Evolutionary conservation across 2,329 filamentous ascomycete genomes (phyloP), one percentile per base, ranked within the genome.

Genomic region (Madurella mycetomatis): DNA sequence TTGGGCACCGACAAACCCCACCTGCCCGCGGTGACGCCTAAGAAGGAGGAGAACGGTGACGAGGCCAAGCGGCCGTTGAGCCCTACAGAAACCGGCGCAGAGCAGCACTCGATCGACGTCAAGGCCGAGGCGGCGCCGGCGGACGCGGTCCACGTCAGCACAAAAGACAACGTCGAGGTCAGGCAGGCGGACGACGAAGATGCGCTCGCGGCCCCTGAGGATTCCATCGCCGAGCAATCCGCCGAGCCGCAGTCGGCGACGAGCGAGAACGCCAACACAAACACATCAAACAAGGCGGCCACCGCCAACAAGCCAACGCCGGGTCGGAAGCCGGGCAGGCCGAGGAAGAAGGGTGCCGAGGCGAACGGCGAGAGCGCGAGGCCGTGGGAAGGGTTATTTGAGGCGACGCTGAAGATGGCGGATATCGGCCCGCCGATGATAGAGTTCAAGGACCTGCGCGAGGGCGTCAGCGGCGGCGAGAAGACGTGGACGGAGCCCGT

Each of bases 401-500:
- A 79, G 47, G 81, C 76, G 3, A 70, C 66, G 2, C 69, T 83
- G 19, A 70, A 72, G 57, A 75, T 78, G 63, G 74, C 67, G 70
- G 3, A 75, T 17, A 49, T 53, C 2, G 61, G 73, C 3, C 76
- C 77, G 16, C 76, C 79, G 0, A 65, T 73, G 18, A 72, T 82
- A 48, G 76, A 81, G 58, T 75, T 83, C 48, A 73, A 66, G 25
- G 81, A 83, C 59, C 66, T 82, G 44, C 73, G 81, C 45, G 64
- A 73, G 31, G 69, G 71, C 9, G 67, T 82, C 7, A 65, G 65
- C 2, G 77, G 74, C 9, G 79, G 79, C 2, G 74, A 76, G 32
- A 80, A 77, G 65, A 70, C 67, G 9, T 84, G 81, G 81, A 75
- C 71, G 11, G 79, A 83, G 63, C 72, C 72, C 4, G 65, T 78